These are phyloP conservation scores for Saccharomycopsis hybrid DNA, from an alignment of 1,139 yeast genomes.

Conservation along the genomic window DNA sequence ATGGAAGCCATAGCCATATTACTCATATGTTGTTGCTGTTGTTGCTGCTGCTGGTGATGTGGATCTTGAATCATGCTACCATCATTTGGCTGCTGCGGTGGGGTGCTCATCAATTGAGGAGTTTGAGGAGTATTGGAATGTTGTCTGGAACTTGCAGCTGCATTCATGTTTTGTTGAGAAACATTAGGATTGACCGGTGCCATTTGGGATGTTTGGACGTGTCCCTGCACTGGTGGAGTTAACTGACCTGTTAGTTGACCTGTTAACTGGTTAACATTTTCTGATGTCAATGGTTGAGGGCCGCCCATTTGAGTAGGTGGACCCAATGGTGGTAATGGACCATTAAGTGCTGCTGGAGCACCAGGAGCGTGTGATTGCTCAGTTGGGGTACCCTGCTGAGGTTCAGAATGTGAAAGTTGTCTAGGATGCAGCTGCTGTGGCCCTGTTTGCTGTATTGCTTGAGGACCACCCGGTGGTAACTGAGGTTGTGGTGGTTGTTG, in stretches of 20 bases:
- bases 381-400: background rate
- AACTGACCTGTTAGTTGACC: background rate
- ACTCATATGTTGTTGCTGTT: background rate
- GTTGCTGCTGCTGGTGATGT: background rate
- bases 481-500: conserved; percentile 6
- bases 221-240: too few relatives aligned
- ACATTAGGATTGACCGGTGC: too few relatives aligned
- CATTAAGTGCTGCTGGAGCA: background rate
- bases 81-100: background rate
- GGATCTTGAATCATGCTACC: too few relatives aligned
- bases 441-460: conserved; percentile 1
- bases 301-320: background rate
- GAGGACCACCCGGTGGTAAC: background rate
- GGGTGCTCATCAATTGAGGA: background rate
- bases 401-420: conserved; percentile 3
- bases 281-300: background rate
- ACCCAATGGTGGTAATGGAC: background rate
- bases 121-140: conserved; percentile 6
- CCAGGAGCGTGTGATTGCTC: background rate
- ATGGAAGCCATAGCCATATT: background rate
- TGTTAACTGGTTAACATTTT: background rate
- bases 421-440: conserved; percentile 1
- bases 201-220: too few relatives aligned
- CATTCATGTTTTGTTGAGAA: too few relatives aligned
- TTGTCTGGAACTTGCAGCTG: too few relatives aligned